Evolutionary conservation across 495 filamentous ascomycete genomes (phyloP), one percentile per base, ranked within the genome.

Genomic region (Sabuloglossum arenarium): DNA sequence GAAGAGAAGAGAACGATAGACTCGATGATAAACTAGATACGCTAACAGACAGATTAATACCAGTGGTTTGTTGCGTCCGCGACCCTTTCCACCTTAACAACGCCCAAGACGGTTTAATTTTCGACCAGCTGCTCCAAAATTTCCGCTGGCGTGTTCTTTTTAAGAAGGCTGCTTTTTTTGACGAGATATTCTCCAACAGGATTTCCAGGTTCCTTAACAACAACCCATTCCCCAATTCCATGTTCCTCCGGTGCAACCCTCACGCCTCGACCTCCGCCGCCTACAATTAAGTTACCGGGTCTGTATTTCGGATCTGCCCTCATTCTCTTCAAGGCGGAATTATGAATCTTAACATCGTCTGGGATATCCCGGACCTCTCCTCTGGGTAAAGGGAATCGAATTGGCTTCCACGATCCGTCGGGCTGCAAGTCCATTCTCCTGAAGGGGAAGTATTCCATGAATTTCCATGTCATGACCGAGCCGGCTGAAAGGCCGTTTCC

Each of bases 391-490:
- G 87, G 87, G 80, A 85, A 88, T 23, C 78, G 68, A 57, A 93
- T 90, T 0, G 83, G 80, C 60, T 83, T 82, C 87, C 87, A 93
- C 0, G 78, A 77, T 0, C 85, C 86, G 58, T 90, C 81, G 1
- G 71, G 55, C 52, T 78, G 75, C 21, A 91, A 63, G 62, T 90
- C 86, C 84, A 93, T 87, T 9, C 87, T 76, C 0, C 85, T 77
- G 69, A 91, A 90, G 0, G 87, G 86, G 14, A 93, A 69, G 62
- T 81, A 88, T 62, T 93, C 85, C 85, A 91, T 90, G 30, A 88
- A 66, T 24, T 79, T 81, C 88, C 88, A 91, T 0, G 75, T 75
- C 0, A 87, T 55, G 0, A 88, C 83, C 0, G 80, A 79, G 0
- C 66, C 42, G 23, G 63, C 57, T 0, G 73, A 62, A 0, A 87